A percentile compares a stretch with the other conserved stretches of the same genome.
These are phyloP conservation scores for Kwoniella sp. DNA, from an alignment of 768 basidiomycete species.

Conservation along the genomic window DNA sequence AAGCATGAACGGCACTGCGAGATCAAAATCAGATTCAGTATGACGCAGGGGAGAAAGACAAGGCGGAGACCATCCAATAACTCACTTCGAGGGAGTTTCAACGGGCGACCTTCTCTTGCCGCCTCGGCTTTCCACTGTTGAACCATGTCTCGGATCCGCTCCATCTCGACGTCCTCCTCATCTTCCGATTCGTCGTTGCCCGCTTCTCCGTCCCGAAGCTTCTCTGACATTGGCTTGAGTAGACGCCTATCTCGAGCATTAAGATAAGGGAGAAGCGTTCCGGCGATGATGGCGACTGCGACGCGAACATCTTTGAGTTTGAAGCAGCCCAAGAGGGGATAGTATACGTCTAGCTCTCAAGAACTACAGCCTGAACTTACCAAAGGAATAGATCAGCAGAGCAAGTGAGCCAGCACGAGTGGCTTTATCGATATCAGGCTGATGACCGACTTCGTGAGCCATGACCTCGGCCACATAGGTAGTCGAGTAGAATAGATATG, in stretches of 20 bases:
- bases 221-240: constrained; percentile 62
- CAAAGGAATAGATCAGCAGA: constrained; percentile 85
- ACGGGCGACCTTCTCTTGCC: constrained; percentile 69
- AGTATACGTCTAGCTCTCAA: neutral
- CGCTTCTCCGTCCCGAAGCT: constrained; percentile 57
- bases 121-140: constrained; percentile 84
- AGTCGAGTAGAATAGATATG: constrained; percentile 86
- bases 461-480: constrained; percentile 93
- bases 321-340: too few relatives aligned
- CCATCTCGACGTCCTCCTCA: constrained; percentile 73
- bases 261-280: constrained; percentile 76
- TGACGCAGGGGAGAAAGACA: neutral
- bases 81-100: constrained; percentile 72
- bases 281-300: constrained; percentile 80
- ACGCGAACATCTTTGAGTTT: too few relatives aligned
- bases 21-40: neutral
- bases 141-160: constrained; percentile 71
- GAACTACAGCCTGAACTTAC: constrained; percentile 62
- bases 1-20: constrained; percentile 74
- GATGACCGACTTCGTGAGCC: constrained; percentile 72
- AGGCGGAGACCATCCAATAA: neutral
- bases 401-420: constrained; percentile 84
- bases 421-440: constrained; percentile 81
- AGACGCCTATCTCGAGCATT: constrained; percentile 79
- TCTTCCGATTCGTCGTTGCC: constrained; percentile 65